Percentiles rank a stretch among this genome's conserved stretches.
These are phyloP conservation scores for Pyrenophora graminea DNA, from an alignment of 2,329 filamentous ascomycete species.

Conservation along the genomic window DNA sequence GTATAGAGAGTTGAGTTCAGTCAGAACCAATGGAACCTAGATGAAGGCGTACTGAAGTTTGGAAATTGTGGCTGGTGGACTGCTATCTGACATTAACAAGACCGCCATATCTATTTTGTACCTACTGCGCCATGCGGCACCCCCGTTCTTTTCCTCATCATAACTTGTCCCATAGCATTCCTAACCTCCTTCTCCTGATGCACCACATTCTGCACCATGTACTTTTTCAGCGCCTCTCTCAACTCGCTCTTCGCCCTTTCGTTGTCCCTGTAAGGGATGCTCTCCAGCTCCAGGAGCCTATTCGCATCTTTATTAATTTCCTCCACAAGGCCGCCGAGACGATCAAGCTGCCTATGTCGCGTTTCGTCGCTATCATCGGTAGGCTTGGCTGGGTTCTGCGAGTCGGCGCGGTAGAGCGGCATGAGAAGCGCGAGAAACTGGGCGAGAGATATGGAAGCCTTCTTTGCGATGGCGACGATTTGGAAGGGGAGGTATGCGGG, in stretches of 20 bases:
- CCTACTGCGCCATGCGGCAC: conserved; percentile 62
- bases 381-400: conserved; percentile 22
- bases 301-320: conserved; percentile 70
- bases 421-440: conserved; percentile 43
- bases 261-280: conserved; percentile 80
- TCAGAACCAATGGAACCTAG: too few relatives aligned
- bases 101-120: conserved; percentile 10
- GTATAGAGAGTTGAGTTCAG: too few relatives aligned
- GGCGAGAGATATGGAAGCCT: conserved; percentile 70
- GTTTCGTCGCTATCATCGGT: conserved; percentile 38
- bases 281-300: conserved; percentile 74
- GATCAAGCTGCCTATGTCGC: conserved; percentile 65
- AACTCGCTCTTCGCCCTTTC: conserved; percentile 63
- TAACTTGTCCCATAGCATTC: conserved; percentile 72
- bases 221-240: conserved; percentile 76
- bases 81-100: neutral
- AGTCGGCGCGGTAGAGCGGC: conserved; percentile 41
- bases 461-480: conserved; percentile 73
- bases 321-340: conserved; percentile 64
- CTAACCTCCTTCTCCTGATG: conserved; percentile 78
- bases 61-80: neutral
- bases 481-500: conserved; percentile 83
- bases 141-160: conserved; percentile 65
- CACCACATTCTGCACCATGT: conserved; percentile 80
- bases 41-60: too few relatives aligned